Percentiles rank a stretch among this genome's conserved stretches.
These are phyloP conservation scores for Cryptosporidium sp. DNA, from an alignment of 169 alveolate species.

Conservation along the genomic window DNA sequence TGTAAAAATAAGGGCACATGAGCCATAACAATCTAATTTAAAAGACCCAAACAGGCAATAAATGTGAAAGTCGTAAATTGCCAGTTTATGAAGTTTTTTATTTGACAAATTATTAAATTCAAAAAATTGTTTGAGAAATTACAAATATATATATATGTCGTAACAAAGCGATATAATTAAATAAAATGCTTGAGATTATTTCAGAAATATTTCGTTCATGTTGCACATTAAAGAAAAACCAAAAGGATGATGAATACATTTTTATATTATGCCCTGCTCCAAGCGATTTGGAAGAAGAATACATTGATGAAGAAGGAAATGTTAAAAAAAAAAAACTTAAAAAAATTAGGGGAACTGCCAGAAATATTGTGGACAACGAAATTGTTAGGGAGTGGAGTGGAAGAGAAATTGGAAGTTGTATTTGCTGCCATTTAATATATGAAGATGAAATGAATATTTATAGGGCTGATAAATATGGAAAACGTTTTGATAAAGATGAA, in stretches of 20 bases:
- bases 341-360: conserved; percentile 36
- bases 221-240: conserved; percentile 37
- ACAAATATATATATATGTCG: background rate
- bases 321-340: conserved; percentile 17
- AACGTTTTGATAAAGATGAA: background rate
- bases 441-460: conserved; percentile 36
- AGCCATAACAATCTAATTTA: background rate
- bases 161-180: background rate
- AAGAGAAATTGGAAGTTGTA: conserved; percentile 59
- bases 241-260: conserved; percentile 27
- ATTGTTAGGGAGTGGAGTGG: conserved; percentile 54
- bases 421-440: conserved; percentile 59
- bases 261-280: conserved; percentile 67
- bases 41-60: background rate
- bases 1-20: background rate
- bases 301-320: conserved; percentile 27
- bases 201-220: conserved; percentile 18
- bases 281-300: conserved; percentile 53
- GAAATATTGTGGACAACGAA: conserved; percentile 11
- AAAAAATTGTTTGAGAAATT: background rate
- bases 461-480: background rate
- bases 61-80: background rate
- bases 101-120: background rate
- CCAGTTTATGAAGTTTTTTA: background rate
- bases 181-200: background rate